phyloP scores from a whole-genome alignment of 805 yeast species.

The Zygosaccharomyces lentus region DNA sequence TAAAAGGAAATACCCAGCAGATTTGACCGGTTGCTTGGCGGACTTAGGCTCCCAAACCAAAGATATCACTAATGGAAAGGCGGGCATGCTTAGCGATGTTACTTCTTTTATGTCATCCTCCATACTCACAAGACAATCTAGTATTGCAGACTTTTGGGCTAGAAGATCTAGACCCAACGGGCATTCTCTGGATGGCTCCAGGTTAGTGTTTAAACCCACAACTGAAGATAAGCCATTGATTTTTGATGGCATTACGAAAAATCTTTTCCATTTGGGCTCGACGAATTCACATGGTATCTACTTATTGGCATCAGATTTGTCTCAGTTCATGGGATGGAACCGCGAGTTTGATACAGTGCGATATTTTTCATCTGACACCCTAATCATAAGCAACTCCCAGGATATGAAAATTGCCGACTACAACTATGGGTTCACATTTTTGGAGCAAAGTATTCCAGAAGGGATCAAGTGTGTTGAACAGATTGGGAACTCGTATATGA shows the following conservation, averaged over 20 bases:
- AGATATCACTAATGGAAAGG: background rate
- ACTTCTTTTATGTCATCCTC: slow-evolving; percentile 12
- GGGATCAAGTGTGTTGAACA: slow-evolving; percentile 22
- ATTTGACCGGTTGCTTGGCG: slow-evolving; percentile 18
- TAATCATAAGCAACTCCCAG: slow-evolving; percentile 19
- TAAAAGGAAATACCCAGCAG: slow-evolving; percentile 21
- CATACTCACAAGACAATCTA: slow-evolving; percentile 18
- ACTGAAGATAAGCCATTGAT: slow-evolving; percentile 10
- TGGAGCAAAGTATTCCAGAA: slow-evolving; percentile 19
- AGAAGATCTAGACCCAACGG: background rate
- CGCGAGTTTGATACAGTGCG: slow-evolving; percentile 15
- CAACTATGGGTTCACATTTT: slow-evolving; percentile 27
- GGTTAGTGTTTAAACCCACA: slow-evolving; percentile 20
- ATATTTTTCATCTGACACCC: slow-evolving; percentile 19
- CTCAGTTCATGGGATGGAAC: slow-evolving; percentile 23
- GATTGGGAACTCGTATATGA: slow-evolving; percentile 17
- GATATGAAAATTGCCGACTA: slow-evolving; percentile 26
- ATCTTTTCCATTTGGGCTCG: slow-evolving; percentile 14
- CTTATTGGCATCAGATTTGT: slow-evolving; percentile 16
- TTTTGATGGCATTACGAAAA: slow-evolving; percentile 23
- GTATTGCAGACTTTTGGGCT: slow-evolving; percentile 22
- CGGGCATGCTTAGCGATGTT: slow-evolving; percentile 6
- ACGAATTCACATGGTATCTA: slow-evolving; percentile 9
- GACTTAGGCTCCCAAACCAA: slow-evolving; percentile 13
- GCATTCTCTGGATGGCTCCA: slow-evolving; percentile 2